These are phyloP conservation scores for Schwanniomyces sp. DNA, from an alignment of 805 yeast genomes.

Conservation along the genomic window DNA sequence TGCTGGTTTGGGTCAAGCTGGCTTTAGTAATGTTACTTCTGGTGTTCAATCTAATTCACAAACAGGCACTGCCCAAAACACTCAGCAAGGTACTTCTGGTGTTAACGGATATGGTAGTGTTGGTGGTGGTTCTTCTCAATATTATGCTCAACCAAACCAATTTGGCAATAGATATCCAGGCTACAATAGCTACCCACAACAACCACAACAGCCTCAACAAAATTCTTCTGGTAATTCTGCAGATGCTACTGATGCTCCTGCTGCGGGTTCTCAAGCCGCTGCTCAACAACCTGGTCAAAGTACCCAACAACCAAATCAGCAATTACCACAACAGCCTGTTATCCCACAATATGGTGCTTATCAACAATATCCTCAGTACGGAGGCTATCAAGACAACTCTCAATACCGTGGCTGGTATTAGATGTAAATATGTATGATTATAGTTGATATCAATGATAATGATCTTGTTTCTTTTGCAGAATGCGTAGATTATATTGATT, in stretches of 20 bases:
- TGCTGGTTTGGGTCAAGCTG: constrained; percentile 24
- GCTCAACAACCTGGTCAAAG: constrained; percentile 13
- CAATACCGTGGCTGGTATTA: constrained; percentile 49
- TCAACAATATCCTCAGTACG: constrained; percentile 49
- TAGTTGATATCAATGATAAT: constrained; percentile 4
- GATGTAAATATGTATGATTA: constrained; percentile 6
- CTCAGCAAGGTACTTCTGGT: constrained; percentile 12
- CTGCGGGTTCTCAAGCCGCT: constrained; percentile 10
- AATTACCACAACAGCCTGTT: constrained; percentile 34
- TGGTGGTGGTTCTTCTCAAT: constrained; percentile 18
- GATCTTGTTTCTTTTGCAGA: neutral
- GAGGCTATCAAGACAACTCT: constrained; percentile 41
- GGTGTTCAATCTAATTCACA: constrained; percentile 13
- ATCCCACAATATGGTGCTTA: constrained; percentile 46
- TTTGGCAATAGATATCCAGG: constrained; percentile 30
- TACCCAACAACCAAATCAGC: constrained; percentile 24
- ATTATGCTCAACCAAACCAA: constrained; percentile 29
- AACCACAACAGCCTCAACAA: constrained; percentile 8
- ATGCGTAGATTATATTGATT: neutral
- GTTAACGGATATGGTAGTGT: constrained; percentile 7
- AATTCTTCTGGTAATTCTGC: constrained; percentile 11
- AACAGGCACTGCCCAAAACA: constrained; percentile 13
- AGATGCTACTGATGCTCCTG: constrained; percentile 14
- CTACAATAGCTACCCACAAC: constrained; percentile 28
- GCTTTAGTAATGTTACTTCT: constrained; percentile 15